Base-by-base conservation (phyloP, 164 flowering plant genomes). In the Magnolia officinalis region DNA sequence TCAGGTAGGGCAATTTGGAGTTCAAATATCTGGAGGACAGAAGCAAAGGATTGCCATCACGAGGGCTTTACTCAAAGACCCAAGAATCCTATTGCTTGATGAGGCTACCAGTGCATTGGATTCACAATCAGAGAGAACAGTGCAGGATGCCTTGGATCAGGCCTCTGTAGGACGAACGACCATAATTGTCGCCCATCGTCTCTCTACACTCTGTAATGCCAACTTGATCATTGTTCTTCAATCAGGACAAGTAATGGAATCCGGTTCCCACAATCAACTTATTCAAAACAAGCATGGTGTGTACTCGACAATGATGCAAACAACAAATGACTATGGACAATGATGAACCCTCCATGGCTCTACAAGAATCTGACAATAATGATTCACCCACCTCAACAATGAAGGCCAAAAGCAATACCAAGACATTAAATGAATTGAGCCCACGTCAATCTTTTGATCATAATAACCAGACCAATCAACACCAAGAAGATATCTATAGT, bases 31-130 rank as follows among this genome's bases (percentile, higher is more conserved):
- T 23, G 90, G 88, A 66, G 91, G 91, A 8, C 90, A 87, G 64
- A 89, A 86, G 76, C 91, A 89, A 75, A 81, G 89, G 67, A 84
- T 86, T 58, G 85, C 92, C 58, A 88, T 89, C 2, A 89, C 90
- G 13, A 84, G 90, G 63, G 90, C 90, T 45, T 50, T 89, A 26
- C 61, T 88, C 21, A 79, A 86, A 73, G 86, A 81, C 71, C 90
- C 90, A n/a, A 83, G 69, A 69, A 89, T 89, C 29, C 83, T 87
- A 14, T 80, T 89, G 4, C 86, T 88, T 4, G 90, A 87, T 80
- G 91, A 89, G 76, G 90, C 90, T 6, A 89, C 91, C 14, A 89
- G 91, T 82, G 89, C 87, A 31, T 67, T 89, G 63, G 90, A 89
- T 78, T 71, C 89, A 69, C 73, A 85, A 14, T 85, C 92, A 0